Evolutionary conservation across 1,139 yeast genomes (phyloP), one percentile per base, ranked within the genome.

Genomic region (Waltiozyma sp.): DNA sequence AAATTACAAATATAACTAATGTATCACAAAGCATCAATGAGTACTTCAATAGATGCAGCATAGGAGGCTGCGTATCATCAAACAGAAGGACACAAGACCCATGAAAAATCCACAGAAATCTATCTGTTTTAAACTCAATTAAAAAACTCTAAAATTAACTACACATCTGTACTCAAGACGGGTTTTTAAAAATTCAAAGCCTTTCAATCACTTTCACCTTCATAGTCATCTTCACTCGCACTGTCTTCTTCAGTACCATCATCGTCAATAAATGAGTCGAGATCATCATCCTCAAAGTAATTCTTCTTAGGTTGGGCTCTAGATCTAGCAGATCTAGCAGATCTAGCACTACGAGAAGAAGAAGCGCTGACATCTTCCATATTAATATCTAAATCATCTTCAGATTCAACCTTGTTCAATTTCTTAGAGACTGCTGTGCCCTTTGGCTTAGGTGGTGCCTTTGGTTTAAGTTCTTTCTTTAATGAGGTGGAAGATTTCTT

Each of bases 221-320:
- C 50, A 40, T 46, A 47, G 15, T 45, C 40, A n/a, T 39, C 49
- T 10, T 45, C 47, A 28, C 33, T 28, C 6, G 9, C 18, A 31
- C 34, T 31, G 9, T 31, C 44, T 3, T 38, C 45, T 26, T 36
- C 41, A 19, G 34, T 34, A 3, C 23, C 43, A 16, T 28, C 38
- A 33, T 34, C 39, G 19, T 38, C 46, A 26, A 40, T 34, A 26
- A 41, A 42, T 35, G 36, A 40, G 16, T 43, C 45, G 14, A 33
- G 44, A 19, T 36, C 40, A 16, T 59, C 60, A 5, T 57, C 55
- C 11, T 41, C 56, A 35, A 53, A 59, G 6, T 56, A 52, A 3
- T 55, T 49, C 38, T 49, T 53, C 35, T 47, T 47, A 5, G 59
- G 49, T 23, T 49, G 43, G 11, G 56, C 52, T 44, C 65, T 55